phyloP scores from a whole-genome alignment of 2,329 filamentous ascomycete genomes.

The Kalaharituber pfeilii region DNA sequence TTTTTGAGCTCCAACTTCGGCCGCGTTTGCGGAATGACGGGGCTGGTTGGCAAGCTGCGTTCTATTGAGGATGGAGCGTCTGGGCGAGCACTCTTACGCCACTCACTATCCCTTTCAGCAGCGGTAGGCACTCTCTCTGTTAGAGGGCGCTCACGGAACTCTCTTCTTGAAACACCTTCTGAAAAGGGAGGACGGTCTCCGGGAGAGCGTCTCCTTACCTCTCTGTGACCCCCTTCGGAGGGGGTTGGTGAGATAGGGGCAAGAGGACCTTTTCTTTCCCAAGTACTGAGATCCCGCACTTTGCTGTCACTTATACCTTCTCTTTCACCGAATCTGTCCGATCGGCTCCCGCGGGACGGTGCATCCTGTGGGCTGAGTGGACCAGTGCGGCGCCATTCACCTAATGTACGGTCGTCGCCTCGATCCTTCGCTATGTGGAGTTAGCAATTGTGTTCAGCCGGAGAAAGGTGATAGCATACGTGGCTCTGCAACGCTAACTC shows the following conservation, averaged over 20 bases:
- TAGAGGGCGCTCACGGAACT: conserved; percentile 51
- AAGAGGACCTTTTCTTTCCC: conserved; percentile 87
- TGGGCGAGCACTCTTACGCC: conserved; percentile 83
- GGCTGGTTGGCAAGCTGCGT: conserved; percentile 32
- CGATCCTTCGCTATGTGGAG: conserved; percentile 59
- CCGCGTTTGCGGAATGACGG: conserved; percentile 43
- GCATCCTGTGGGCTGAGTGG: conserved; percentile 47
- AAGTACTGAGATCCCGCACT: conserved; percentile 65
- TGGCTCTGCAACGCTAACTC: conserved; percentile 91
- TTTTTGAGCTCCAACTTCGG: conserved; percentile 79
- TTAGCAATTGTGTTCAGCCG: conserved; percentile 25
- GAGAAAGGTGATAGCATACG: conserved; percentile 38
- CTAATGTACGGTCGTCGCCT: conserved; percentile 62
- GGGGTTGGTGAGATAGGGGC: conserved; percentile 45
- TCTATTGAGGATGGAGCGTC: conserved; percentile 50
- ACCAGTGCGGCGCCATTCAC: conserved; percentile 85
- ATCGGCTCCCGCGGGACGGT: conserved; percentile 26
- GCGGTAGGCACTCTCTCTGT: conserved; percentile 61
- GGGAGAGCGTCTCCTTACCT: background rate
- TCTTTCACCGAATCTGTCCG: background rate
- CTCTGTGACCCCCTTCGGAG: conserved; percentile 32
- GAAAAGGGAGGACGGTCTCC: conserved; percentile 33
- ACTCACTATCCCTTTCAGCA: conserved; percentile 82
- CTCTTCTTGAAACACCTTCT: conserved; percentile 42
- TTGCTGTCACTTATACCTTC: conserved; percentile 56